Conservation (phyloP, 305 asterid species). For the Fraxinus floribunda region DNA sequence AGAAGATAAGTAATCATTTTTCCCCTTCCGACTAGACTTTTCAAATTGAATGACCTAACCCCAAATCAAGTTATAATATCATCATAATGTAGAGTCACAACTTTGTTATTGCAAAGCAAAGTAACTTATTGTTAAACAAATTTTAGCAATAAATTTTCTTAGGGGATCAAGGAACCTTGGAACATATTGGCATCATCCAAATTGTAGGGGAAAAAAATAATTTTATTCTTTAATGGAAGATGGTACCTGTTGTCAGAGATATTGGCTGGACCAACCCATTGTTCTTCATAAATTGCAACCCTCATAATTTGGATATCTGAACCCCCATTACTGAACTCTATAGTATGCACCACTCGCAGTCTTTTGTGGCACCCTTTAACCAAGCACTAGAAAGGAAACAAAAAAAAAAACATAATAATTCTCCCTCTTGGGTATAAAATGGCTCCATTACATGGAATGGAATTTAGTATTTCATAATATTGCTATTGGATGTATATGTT, state of each 20-base stretch:
- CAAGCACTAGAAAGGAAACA: slow-evolving; percentile 58
- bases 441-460: slow-evolving; percentile 4
- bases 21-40: not conserved
- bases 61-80: not conserved
- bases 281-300: slow-evolving; percentile 93
- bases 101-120: not conserved
- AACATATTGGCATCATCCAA: not conserved
- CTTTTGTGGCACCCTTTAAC: slow-evolving; percentile 98
- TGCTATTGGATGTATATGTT: not conserved
- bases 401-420: not conserved
- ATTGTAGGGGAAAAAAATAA: slow-evolving; percentile 14
- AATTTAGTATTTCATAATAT: not conserved
- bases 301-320: slow-evolving; percentile 91
- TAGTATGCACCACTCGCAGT: slow-evolving; percentile 88
- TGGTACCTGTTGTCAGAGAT: slow-evolving; percentile 70
- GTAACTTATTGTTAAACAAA: not conserved
- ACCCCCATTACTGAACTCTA: slow-evolving; percentile 91
- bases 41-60: not conserved
- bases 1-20: not conserved
- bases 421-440: not conserved
- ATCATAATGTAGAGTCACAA: not conserved
- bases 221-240: slow-evolving; percentile 14
- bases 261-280: slow-evolving; percentile 85
- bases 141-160: not conserved
- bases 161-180: slow-evolving; percentile 4